Evolutionary conservation across 2,329 filamentous ascomycete genomes (phyloP), one percentile per base, ranked within the genome.

Genomic region (Cercospora berteroae): DNA sequence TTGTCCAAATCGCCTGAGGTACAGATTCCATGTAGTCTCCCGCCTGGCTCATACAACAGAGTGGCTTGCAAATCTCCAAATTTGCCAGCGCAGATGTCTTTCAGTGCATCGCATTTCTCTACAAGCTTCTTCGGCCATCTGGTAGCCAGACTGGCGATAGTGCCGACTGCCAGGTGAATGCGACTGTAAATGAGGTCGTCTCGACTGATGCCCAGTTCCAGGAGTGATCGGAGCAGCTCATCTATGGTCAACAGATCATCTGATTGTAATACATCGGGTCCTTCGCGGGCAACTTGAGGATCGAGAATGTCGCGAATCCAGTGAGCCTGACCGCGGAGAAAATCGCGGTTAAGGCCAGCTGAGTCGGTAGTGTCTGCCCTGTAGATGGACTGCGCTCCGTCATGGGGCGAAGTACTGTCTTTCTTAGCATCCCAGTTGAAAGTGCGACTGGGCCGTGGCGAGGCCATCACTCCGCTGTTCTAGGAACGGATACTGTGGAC

Each of bases 251-350:
- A 70, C 5, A 83, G 77, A 52, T 83, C 81, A 66, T 84, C 80
- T 0, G 80, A 77, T 13, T 76, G 74, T 31, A 84, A 73, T 4
- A 74, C 73, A 44, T 83, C 76, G 0, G 81, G 79, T 1, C 83
- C 83, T 44, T 83, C 78, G 18, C 79, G 80, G 5, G 83, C 81
- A 57, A 84, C 77, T 50, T 79, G 72, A 3, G 79, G 76, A 62
- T 84, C 83, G 16, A 84, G 79, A 5, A 80, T 78, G 71, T 84
- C 81, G 39, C 83, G 81, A 60, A 84, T 83, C 81, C 82, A 83
- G 33, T 73, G 74, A 3, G 80, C 74, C 52, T 80, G 73, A 20
- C 76, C 65, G 42, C 75, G 79, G 55, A 84, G 78, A 23, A 33
- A 50, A 12, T 65, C 63, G 56, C 63, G 56, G 18, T 25, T n/a